Conservation (phyloP, 176 grass and related monocot species). For the Oryza officinalis region DNA sequence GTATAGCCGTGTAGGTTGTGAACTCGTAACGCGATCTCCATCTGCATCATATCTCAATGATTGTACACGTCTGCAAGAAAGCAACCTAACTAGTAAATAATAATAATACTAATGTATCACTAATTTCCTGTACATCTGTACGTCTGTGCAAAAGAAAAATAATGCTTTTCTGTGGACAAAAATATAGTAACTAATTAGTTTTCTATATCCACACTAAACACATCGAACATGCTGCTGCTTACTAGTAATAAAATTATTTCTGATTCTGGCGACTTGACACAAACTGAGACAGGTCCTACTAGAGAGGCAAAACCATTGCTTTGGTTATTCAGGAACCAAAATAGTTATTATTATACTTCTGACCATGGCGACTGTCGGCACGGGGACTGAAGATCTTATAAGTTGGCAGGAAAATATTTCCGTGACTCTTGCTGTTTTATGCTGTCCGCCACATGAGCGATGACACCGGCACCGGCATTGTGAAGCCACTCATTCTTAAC, state of each 20-base stretch:
- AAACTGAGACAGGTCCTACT: not conserved
- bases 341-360: not conserved
- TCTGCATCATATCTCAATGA: not conserved
- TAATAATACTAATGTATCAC: not conserved
- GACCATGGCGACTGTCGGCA: not conserved
- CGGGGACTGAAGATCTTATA: constrained; percentile 7
- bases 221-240: too few species aligned
- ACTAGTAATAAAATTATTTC: too few species aligned
- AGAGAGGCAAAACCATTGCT: not conserved
- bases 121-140: not conserved
- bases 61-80: not conserved
- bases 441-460: constrained; percentile 64
- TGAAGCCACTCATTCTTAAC: constrained; percentile 80
- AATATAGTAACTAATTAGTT: too few species aligned
- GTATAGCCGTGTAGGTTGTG: not conserved
- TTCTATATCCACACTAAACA: too few species aligned
- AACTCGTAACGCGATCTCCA: not conserved
- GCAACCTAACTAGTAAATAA: not conserved
- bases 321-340: not conserved
- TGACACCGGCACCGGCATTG: constrained; percentile 70
- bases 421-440: constrained; percentile 66
- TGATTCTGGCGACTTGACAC: not conserved
- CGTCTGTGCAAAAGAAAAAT: too few species aligned
- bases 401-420: constrained; percentile 44
- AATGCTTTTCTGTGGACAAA: too few species aligned